Base-by-base conservation (phyloP, 2,329 filamentous ascomycete genomes). In the Alternaria brassicicola region DNA sequence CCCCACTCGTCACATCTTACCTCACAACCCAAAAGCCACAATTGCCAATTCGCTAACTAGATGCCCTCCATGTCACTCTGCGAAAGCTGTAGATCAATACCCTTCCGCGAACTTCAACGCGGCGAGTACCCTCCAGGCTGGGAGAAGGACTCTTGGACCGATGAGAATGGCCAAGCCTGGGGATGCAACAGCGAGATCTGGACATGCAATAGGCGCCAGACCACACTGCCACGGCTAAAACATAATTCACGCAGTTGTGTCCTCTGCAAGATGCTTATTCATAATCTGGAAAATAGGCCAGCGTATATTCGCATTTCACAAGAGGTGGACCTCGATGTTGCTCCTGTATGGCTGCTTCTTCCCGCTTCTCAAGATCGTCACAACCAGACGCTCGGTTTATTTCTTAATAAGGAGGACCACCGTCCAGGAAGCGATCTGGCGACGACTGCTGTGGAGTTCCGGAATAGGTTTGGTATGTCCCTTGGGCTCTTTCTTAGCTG, bases 391-490 rank as follows among this genome's bases (percentile, higher is more conserved):
- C 19, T 47, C 1, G 7, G 19, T n/a, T 12, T 47, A 0, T 13
- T n/a, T 17, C 9, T 47, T 6, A 19, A 47, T 7, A 23, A 47
- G 30, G 12, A 6, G 5, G n/a, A 6, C 1, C 2, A 0, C 17
- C 2, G 5, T 39, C 19, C 13, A 6, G 0, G 1, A 13, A n/a
- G 4, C 4, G 3, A 9, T 0, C 2, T 38, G 17, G 43, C 12
- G 15, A 15, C 8, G 21, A 47, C 43, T 25, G 43, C 43, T 35
- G 43, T 47, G 30, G 43, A 47, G 30, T 47, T 47, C 25, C 30
- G 43, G 5, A 47, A 30, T 25, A 47, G 43, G 17, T 47, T 47
- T 47, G 43, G 43, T 47, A 47, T n/a, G 43, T 47, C 4, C 3
- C 8, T 2, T 10, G 17, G 6, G 19, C 2, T 30, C 8, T 12